These are phyloP conservation scores for Dactylellina parvicollis DNA, from an alignment of 2,329 filamentous ascomycete genomes.

Conservation along the genomic window DNA sequence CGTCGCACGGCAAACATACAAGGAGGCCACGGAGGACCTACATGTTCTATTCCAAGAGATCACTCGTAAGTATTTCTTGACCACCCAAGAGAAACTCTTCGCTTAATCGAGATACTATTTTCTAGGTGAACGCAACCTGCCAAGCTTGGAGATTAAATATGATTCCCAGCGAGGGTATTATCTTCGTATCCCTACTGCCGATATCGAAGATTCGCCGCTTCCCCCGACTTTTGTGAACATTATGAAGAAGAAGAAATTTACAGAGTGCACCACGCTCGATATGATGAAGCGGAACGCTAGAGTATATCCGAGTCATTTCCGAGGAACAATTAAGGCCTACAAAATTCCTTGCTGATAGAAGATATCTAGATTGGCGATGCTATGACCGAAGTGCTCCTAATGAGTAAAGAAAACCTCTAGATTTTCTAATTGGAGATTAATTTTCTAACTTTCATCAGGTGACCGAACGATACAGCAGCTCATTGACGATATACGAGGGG, in stretches of 20 bases:
- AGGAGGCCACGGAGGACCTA: slow-evolving; percentile 83
- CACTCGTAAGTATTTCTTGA: slow-evolving; percentile 65
- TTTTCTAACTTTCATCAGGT: slow-evolving; percentile 42
- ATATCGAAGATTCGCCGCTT: slow-evolving; percentile 71
- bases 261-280: slow-evolving; percentile 88
- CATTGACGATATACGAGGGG: slow-evolving; percentile 74
- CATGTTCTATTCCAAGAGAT: slow-evolving; percentile 75
- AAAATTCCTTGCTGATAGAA: background rate
- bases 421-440: background rate
- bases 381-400: slow-evolving; percentile 81
- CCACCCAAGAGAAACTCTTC: background rate
- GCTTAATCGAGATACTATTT: background rate
- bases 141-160: slow-evolving; percentile 75
- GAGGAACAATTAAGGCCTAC: background rate
- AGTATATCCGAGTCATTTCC: slow-evolving; percentile 60
- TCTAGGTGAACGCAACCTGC: slow-evolving; percentile 37
- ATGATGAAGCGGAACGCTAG: slow-evolving; percentile 76
- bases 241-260: slow-evolving; percentile 74
- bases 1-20: slow-evolving; percentile 87
- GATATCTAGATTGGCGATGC: slow-evolving; percentile 75
- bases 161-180: slow-evolving; percentile 83
- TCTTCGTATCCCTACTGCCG: slow-evolving; percentile 71
- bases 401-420: slow-evolving; percentile 66
- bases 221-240: slow-evolving; percentile 81
- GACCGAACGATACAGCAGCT: slow-evolving; percentile 79